Evolutionary conservation across 225 moss, liverwort and hornwort species (phyloP).

Genomic region (Marchantia paleacea): DNA sequence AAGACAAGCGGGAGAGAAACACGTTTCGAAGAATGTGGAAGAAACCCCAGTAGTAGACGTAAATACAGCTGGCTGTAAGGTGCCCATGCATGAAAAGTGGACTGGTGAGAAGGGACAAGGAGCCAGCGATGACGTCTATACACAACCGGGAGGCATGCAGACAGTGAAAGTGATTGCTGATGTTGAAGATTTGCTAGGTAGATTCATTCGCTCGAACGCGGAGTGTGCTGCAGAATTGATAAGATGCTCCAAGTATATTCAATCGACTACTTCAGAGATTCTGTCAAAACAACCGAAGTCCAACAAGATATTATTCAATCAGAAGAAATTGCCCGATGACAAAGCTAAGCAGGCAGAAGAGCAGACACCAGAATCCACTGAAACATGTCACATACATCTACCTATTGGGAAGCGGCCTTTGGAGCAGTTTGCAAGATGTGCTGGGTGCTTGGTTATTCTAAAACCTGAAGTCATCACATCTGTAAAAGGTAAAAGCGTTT

Average conservation of each 20-base stretch:
- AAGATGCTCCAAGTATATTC: slow-evolving; percentile 25
- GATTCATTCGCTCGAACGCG: slow-evolving; percentile 35
- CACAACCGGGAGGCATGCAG: background rate
- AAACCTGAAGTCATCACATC: background rate
- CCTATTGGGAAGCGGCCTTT: background rate
- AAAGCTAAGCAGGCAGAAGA: background rate
- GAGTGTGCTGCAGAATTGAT: slow-evolving; percentile 36
- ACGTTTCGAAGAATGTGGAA: background rate
- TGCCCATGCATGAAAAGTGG: background rate
- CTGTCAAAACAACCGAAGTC: background rate
- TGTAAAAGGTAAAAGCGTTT: background rate
- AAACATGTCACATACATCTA: background rate
- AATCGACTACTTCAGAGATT: background rate
- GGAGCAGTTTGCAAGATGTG: background rate
- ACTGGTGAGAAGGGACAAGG: background rate
- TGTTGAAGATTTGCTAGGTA: slow-evolving; percentile 27
- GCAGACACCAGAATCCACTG: background rate
- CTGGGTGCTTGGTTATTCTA: background rate
- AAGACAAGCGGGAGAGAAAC: background rate
- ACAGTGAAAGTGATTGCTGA: background rate
- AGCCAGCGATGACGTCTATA: background rate
- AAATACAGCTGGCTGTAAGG: background rate
- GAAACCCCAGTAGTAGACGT: slow-evolving; percentile 1
- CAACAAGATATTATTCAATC: background rate
- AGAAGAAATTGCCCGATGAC: background rate